Evolutionary conservation across 2,329 filamentous ascomycete genomes (phyloP).

Genomic region (Xylaria hypoxylon): DNA sequence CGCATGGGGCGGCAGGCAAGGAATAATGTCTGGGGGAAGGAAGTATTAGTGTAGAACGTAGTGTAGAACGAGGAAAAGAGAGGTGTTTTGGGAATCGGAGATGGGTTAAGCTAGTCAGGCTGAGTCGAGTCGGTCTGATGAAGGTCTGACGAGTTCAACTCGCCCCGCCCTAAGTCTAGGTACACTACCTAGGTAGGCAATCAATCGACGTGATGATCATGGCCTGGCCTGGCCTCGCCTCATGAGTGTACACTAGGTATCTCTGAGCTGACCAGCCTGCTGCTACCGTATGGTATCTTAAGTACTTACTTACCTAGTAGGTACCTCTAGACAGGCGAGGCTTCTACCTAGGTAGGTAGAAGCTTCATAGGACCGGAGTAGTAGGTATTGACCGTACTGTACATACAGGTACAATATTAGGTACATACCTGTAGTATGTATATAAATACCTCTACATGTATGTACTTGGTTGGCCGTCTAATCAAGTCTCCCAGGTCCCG

Average conservation of each 20-base stretch:
- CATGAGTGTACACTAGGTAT: slow-evolving; percentile 1
- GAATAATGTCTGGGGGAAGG: slow-evolving; percentile 1
- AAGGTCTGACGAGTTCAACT: neutral
- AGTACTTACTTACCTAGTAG: neutral
- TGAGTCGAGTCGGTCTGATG: slow-evolving; percentile 29
- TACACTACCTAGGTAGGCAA: too few relatives aligned
- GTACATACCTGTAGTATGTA: too few relatives aligned
- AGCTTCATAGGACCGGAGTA: too few relatives aligned
- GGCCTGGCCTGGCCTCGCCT: neutral
- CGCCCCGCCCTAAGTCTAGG: neutral
- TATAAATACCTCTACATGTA: too few relatives aligned
- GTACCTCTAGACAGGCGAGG: neutral
- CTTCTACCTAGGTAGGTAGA: neutral
- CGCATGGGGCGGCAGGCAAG: slow-evolving; percentile 20
- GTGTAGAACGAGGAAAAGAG: neutral
- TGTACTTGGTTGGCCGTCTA: too few relatives aligned
- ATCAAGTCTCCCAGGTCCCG: too few relatives aligned
- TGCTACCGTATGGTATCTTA: slow-evolving; percentile 8
- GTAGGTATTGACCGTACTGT: too few relatives aligned
- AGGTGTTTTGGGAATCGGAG: neutral
- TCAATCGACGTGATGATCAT: neutral
- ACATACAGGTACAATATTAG: too few relatives aligned
- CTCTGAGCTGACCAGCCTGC: slow-evolving; percentile 19
- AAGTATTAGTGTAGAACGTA: neutral
- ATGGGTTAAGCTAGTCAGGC: slow-evolving; percentile 13